phyloP scores from a whole-genome alignment of 2,329 filamentous ascomycete species.

The Leptographium wingfieldii region DNA sequence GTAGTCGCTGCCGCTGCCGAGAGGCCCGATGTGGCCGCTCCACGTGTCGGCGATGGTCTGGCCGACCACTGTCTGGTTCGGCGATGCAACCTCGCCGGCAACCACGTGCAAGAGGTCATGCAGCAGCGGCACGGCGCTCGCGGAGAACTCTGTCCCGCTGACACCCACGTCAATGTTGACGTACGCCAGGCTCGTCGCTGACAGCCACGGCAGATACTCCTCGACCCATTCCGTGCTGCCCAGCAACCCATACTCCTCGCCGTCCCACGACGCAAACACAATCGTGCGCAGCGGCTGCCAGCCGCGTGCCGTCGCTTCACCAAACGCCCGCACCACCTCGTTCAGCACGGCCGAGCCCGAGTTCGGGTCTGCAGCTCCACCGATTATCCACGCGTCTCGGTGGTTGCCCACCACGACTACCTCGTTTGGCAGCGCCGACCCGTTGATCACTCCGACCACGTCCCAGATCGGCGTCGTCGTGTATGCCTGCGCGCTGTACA shows the following conservation, averaged over 20 bases:
- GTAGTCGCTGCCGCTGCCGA: conserved; percentile 63
- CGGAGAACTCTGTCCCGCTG: conserved; percentile 48
- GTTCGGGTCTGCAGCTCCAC: conserved; percentile 71
- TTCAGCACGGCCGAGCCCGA: conserved; percentile 69
- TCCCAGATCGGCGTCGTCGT: conserved; percentile 77
- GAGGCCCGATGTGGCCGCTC: conserved; percentile 47
- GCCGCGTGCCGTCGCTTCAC: conserved; percentile 52
- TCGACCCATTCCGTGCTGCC: conserved; percentile 92
- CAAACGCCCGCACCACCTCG: conserved; percentile 64
- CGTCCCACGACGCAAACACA: conserved; percentile 76
- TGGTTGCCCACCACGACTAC: conserved; percentile 81
- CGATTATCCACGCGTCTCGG: conserved; percentile 59
- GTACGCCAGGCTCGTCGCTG: conserved; percentile 62
- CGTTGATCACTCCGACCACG: conserved; percentile 85
- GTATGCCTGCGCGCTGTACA: conserved; percentile 71
- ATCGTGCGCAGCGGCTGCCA: conserved; percentile 85
- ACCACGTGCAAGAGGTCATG: conserved; percentile 60
- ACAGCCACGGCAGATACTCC: conserved; percentile 73
- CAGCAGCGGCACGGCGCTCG: conserved; percentile 61
- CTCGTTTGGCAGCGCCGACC: conserved; percentile 62
- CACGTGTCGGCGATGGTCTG: conserved; percentile 60
- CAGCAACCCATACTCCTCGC: conserved; percentile 74
- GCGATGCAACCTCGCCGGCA: conserved; percentile 49
- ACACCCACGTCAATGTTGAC: conserved; percentile 74
- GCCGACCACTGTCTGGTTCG: conserved; percentile 60